Conservation (phyloP, 2,329 filamentous ascomycete genomes). For the Aurifilum marmelostoma region DNA sequence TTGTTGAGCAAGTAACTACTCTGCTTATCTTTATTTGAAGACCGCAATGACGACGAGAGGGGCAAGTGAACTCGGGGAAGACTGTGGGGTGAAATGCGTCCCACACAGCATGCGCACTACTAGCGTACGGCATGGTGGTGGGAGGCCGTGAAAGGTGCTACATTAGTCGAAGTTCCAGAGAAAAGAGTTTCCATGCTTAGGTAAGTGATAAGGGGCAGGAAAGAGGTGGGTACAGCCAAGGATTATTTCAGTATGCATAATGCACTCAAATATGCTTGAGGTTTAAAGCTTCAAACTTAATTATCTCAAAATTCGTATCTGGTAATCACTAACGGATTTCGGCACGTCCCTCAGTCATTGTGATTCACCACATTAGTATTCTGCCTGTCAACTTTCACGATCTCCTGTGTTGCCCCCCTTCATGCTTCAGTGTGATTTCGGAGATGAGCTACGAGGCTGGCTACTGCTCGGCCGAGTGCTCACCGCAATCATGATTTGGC, state of each 20-base stretch:
- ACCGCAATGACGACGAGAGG: not conserved
- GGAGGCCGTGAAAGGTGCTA: not conserved
- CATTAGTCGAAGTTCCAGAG: too few relatives aligned
- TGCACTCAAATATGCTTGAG: not conserved
- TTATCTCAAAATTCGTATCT: too few relatives aligned
- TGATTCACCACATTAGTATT: too few relatives aligned
- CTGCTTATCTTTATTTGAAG: not conserved
- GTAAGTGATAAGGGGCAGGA: too few relatives aligned
- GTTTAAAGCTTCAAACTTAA: not conserved
- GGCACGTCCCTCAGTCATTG: too few relatives aligned
- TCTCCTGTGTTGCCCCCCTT: too few relatives aligned
- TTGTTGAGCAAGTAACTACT: not conserved
- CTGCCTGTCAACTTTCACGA: too few relatives aligned
- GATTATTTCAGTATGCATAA: not conserved
- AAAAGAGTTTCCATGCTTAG: too few relatives aligned
- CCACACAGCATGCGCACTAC: not conserved
- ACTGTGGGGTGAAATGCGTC: constrained; percentile 20
- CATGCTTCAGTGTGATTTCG: not conserved
- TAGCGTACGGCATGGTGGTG: not conserved
- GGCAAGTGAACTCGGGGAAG: constrained; percentile 9
- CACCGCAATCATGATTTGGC: not conserved
- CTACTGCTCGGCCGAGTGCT: not conserved
- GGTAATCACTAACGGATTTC: too few relatives aligned
- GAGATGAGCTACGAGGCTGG: not conserved
- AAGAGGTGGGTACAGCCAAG: not conserved